Base-by-base conservation (phyloP, 257 asterid genomes). In the Nicotiana tabacum region DNA sequence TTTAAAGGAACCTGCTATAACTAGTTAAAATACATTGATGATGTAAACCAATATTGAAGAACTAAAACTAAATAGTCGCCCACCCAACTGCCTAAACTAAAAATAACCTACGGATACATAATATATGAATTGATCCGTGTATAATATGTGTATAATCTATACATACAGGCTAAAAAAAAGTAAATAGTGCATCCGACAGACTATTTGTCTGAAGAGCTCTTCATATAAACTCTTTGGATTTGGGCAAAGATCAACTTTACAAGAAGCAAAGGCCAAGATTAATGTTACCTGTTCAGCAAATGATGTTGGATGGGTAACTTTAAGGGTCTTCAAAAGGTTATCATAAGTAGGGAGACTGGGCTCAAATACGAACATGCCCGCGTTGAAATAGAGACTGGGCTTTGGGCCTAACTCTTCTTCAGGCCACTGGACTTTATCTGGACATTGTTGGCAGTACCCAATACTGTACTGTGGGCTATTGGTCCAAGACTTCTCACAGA, bases 401-500 rank as follows among this genome's bases (percentile, higher is more conserved):
- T 64, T 65, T 12, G 83, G 78, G 76, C 83, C 83, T 5, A 81
- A 58, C 48, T 66, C 78, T 35, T 65, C 24, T 39, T 74, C 62
- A 72, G 83, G 8, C 83, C 83, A 81, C 17, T 30, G 66, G 6
- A 51, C 55, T 18, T 81, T 51, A 15, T 81, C 78, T 39, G 78
- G 83, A 11, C 67, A 18, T 33, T 66, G 78, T 51, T 81, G 83
- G 77, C 83, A 81, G 15, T 81, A 81, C 0, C 83, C 78, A 39
- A 66, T 81, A 35, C 3, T 66, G 27, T 65, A 51, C n/a, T 81
- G 83, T 58, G 66, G 78, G 21, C 66, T 51, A 2, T 65, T 16
- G 51, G 56, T 66, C 83, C 83, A 81, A 10, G 83, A 48, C 55
- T 81, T 81, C 78, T 81, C 83, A 37, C 78, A 81, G 66, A 66